Percentiles rank a stretch among this genome's conserved stretches.
phyloP scores from a whole-genome alignment of 208 protist genomes.

The Crithidia brevicula region DNA sequence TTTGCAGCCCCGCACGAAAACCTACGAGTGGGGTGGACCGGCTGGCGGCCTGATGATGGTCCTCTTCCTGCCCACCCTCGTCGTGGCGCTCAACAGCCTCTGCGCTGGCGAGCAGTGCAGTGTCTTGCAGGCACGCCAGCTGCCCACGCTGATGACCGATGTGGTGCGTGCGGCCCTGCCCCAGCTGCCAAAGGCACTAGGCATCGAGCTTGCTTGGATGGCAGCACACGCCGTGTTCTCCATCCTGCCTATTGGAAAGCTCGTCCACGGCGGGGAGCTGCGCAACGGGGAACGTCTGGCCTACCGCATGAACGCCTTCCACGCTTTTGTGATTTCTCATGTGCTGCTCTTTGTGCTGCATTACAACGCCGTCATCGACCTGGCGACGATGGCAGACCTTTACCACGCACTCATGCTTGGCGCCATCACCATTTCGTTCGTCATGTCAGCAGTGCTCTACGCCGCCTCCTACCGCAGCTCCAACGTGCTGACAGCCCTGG shows the following conservation, averaged over 20 bases:
- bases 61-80: constrained; percentile 57
- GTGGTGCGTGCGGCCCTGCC: constrained; percentile 31
- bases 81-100: constrained; percentile 64
- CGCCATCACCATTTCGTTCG: constrained; percentile 68
- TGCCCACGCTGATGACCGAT: constrained; percentile 27
- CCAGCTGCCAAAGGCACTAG: constrained; percentile 52
- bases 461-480: constrained; percentile 62
- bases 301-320: constrained; percentile 87
- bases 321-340: constrained; percentile 77
- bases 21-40: constrained; percentile 85
- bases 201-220: constrained; percentile 69
- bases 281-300: constrained; percentile 65
- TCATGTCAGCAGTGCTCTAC: constrained; percentile 76
- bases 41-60: constrained; percentile 60
- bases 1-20: constrained; percentile 62
- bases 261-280: constrained; percentile 63
- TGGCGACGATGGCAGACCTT: constrained; percentile 62
- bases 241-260: constrained; percentile 60
- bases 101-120: constrained; percentile 45
- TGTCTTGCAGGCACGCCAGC: constrained; percentile 21
- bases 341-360: constrained; percentile 50
- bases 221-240: constrained; percentile 74
- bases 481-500: constrained; percentile 67
- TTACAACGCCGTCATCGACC: constrained; percentile 41
- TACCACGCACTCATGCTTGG: constrained; percentile 71